phyloP scores from a whole-genome alignment of 352 stramenopile genomes.

The Phytophthora pinifolia region DNA sequence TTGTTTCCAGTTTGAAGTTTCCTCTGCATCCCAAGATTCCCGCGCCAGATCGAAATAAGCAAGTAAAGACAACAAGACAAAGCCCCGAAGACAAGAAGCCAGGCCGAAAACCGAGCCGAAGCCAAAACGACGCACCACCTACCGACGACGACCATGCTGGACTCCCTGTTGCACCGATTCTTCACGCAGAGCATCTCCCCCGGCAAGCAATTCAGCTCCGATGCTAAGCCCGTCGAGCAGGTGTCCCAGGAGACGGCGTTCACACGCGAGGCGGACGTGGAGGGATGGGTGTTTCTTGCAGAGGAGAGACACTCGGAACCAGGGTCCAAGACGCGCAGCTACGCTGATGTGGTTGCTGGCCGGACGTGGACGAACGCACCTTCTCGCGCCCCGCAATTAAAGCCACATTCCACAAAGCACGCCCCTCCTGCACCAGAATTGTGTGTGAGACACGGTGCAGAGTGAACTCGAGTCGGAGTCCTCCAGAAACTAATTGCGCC shows the following conservation, averaged over 20 bases:
- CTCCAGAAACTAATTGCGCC: background rate
- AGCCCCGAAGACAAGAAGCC: background rate
- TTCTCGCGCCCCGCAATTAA: background rate
- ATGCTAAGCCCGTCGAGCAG: conserved; percentile 14
- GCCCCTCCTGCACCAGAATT: too few species aligned
- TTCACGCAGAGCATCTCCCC: conserved; percentile 22
- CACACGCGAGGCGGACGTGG: conserved; percentile 41
- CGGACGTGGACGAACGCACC: conserved; percentile 16
- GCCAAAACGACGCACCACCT: conserved; percentile 1
- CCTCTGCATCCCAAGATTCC: conserved; percentile 14
- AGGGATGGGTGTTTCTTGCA: conserved; percentile 52
- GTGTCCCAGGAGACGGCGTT: conserved; percentile 34
- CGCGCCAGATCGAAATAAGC: conserved; percentile 13
- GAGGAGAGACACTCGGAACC: conserved; percentile 24
- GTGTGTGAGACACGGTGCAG: background rate
- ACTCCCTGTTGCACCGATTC: conserved; percentile 39
- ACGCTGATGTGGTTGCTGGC: conserved; percentile 45
- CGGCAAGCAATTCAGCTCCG: conserved; percentile 10
- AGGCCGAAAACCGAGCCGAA: background rate
- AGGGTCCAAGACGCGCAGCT: conserved; percentile 33
- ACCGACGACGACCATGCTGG: conserved; percentile 26
- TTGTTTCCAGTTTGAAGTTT: conserved; percentile 21
- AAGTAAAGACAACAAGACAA: conserved; percentile 1
- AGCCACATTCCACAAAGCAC: background rate
- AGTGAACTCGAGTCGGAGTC: background rate